A percentile compares a stretch with the other conserved stretches of the same genome.
These are phyloP conservation scores for Massariosphaeria phaeospora DNA, from an alignment of 495 filamentous ascomycete species.

Conservation along the genomic window DNA sequence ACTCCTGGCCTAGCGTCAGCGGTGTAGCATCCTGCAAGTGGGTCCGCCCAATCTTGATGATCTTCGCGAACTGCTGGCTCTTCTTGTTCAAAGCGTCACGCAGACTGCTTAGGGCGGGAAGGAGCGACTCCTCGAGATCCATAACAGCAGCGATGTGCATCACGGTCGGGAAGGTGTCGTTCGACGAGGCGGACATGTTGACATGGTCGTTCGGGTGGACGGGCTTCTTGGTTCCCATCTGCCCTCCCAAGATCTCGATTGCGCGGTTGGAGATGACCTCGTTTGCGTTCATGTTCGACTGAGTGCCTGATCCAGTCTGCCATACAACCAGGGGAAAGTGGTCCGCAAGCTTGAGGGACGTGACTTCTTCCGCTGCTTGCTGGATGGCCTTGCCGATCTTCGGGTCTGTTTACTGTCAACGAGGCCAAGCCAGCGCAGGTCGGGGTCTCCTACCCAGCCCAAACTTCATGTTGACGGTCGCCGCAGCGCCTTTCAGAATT, in stretches of 20 bases:
- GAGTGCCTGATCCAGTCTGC: conserved; percentile 97
- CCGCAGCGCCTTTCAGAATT: conserved; percentile 94
- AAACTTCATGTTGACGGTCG: conserved; percentile 90
- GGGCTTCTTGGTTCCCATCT: conserved; percentile 92
- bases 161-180: conserved; percentile 98
- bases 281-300: conserved; percentile 99
- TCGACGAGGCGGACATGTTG: conserved; percentile 97
- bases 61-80: conserved; percentile 79
- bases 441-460: conserved; percentile 71
- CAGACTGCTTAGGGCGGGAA: conserved; percentile 76
- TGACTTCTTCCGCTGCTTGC: conserved; percentile 89
- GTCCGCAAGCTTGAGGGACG: conserved; percentile 86
- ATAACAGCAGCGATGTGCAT: conserved; percentile 99
- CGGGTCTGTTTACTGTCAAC: conserved; percentile 55
- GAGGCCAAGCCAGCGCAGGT: conserved; percentile 2
- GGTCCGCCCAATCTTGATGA: conserved; percentile 98
- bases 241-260: conserved; percentile 93
- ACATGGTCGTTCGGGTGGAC: conserved; percentile 99
- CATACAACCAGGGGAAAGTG: conserved; percentile 99
- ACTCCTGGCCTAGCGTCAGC: conserved; percentile 93
- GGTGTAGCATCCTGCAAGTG: conserved; percentile 98
- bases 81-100: conserved; percentile 80
- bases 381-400: conserved; percentile 90
- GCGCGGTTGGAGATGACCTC: conserved; percentile 99
- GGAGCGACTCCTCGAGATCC: conserved; percentile 78